Evolutionary conservation across 1,284 basidiomycete genomes (phyloP).

Genomic region (Hypsizygus ulmarius): DNA sequence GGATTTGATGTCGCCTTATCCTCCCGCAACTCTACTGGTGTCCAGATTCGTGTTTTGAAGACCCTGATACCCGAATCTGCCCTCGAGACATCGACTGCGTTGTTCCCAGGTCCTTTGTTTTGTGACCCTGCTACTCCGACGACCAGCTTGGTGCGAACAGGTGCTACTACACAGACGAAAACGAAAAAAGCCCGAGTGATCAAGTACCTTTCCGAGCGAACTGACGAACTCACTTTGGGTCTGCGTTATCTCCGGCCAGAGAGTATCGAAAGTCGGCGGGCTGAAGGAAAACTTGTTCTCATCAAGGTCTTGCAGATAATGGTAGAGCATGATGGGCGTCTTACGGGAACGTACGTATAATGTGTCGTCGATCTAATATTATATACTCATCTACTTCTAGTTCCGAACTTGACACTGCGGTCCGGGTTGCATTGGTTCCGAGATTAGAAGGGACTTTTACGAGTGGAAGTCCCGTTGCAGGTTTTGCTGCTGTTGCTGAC

Average conservation of each 20-base stretch:
- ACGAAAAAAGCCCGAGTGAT: constrained; percentile 79
- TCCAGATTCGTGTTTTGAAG: constrained; percentile 68
- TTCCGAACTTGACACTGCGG: constrained; percentile 63
- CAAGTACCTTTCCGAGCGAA: constrained; percentile 74
- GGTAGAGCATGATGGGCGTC: constrained; percentile 83
- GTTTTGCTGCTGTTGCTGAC: constrained; percentile 26
- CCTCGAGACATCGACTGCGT: constrained; percentile 51
- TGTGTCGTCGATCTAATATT: background rate
- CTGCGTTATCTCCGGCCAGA: constrained; percentile 67
- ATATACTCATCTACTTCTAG: constrained; percentile 39
- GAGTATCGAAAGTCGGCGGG: constrained; percentile 51
- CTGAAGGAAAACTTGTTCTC: constrained; percentile 78
- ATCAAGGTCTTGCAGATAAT: constrained; percentile 74
- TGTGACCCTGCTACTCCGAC: constrained; percentile 68
- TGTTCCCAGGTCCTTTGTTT: constrained; percentile 85
- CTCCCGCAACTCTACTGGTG: constrained; percentile 64
- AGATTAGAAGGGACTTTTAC: constrained; percentile 35
- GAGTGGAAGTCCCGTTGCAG: constrained; percentile 23
- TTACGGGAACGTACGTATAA: constrained; percentile 81
- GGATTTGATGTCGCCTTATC: constrained; percentile 78
- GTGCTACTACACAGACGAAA: constrained; percentile 63
- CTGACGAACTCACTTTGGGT: constrained; percentile 74
- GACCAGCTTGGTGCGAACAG: constrained; percentile 67
- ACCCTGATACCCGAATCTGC: constrained; percentile 69
- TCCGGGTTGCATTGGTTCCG: constrained; percentile 62